phyloP scores from a whole-genome alignment of 2,329 filamentous ascomycete species.

The Trichoderma sp. region DNA sequence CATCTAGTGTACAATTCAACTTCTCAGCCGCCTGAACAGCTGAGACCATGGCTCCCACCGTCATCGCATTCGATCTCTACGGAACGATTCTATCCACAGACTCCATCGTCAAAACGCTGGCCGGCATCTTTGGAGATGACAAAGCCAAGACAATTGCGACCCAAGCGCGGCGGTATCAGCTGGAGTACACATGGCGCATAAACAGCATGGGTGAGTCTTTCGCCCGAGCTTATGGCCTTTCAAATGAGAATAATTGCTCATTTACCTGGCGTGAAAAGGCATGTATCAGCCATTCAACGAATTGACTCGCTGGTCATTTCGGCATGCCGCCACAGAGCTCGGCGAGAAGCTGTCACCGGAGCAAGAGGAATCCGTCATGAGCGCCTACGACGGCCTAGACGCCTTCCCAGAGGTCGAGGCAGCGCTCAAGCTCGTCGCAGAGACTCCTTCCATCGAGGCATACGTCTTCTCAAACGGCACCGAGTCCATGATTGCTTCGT shows the following conservation, averaged over 20 bases:
- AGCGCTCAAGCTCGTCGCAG: slow-evolving; percentile 53
- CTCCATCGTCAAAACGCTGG: slow-evolving; percentile 64
- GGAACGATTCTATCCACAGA: slow-evolving; percentile 73
- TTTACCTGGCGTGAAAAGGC: slow-evolving; percentile 45
- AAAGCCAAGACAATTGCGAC: slow-evolving; percentile 59
- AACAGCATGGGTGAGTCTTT: slow-evolving; percentile 69
- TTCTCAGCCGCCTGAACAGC: background rate
- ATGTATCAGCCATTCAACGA: slow-evolving; percentile 54
- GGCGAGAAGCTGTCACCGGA: slow-evolving; percentile 47
- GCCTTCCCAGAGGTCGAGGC: slow-evolving; percentile 65
- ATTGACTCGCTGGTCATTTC: slow-evolving; percentile 64
- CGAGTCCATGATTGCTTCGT: slow-evolving; percentile 61
- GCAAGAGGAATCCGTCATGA: slow-evolving; percentile 57
- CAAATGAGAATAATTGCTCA: background rate
- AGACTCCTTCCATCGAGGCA: slow-evolving; percentile 48
- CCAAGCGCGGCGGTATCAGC: slow-evolving; percentile 68
- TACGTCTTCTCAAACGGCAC: slow-evolving; percentile 75
- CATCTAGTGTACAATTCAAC: slow-evolving; percentile 8
- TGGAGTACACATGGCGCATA: slow-evolving; percentile 77
- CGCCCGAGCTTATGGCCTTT: background rate
- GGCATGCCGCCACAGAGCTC: slow-evolving; percentile 65
- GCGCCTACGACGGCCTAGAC: slow-evolving; percentile 64
- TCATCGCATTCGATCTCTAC: slow-evolving; percentile 75
- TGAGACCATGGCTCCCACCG: slow-evolving; percentile 37
- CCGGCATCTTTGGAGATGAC: slow-evolving; percentile 58